A percentile compares a stretch with the other conserved stretches of the same genome.
Evolutionary conservation across 768 basidiomycete species (phyloP).

Genomic region (Suillus alpinus): DNA sequence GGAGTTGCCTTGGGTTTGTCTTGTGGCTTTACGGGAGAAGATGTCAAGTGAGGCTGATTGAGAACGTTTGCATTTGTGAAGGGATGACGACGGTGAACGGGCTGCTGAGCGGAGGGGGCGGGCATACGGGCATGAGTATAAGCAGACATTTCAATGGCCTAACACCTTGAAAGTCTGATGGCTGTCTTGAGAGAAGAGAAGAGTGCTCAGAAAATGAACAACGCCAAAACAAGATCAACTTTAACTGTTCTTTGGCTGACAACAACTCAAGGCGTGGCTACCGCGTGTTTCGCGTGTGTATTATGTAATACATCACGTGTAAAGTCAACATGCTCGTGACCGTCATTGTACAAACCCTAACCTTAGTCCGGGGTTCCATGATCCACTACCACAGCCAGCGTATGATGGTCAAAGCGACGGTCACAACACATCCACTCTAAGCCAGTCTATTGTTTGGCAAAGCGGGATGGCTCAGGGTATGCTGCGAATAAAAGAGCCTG

Average conservation of each 20-base stretch:
- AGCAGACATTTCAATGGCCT: constrained; percentile 42
- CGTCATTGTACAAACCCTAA: background rate
- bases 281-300: constrained; percentile 23
- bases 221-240: constrained; percentile 1
- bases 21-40: constrained; percentile 33
- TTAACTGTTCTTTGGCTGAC: constrained; percentile 8
- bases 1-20: constrained; percentile 39
- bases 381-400: background rate
- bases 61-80: constrained; percentile 41
- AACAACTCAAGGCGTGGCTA: constrained; percentile 13
- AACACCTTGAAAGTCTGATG: constrained; percentile 40
- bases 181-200: background rate
- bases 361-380: constrained; percentile 5
- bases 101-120: constrained; percentile 28
- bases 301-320: constrained; percentile 31
- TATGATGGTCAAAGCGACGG: background rate
- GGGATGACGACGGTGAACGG: constrained; percentile 38
- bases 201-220: constrained; percentile 1
- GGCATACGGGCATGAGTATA: constrained; percentile 37
- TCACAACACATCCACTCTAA: background rate
- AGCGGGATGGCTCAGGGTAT: background rate
- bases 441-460: background rate
- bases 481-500: background rate
- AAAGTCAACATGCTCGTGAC: constrained; percentile 18
- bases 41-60: constrained; percentile 27